Evolutionary conservation across 148 eudicot species (phyloP), one percentile per base, ranked within the genome.

Genomic region (Heliosperma pusillum): DNA sequence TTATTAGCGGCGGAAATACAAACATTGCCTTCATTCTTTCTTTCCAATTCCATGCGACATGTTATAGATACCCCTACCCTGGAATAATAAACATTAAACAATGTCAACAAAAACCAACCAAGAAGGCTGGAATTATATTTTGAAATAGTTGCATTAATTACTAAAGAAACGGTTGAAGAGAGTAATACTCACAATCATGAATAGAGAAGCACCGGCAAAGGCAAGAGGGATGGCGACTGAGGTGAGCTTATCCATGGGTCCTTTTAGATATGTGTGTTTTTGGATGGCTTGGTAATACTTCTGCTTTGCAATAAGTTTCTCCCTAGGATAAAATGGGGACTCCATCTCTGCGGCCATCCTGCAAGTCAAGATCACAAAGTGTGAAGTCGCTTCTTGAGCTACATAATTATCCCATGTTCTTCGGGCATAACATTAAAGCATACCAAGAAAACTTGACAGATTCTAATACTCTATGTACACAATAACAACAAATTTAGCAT

Each of bases 41-140:
- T 93, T 93, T 70, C 97, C 96, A 29, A 91, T 87, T 57, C 97
- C 97, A 80, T 91, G 93, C 71, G 97, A 93, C 98, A 93, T 89
- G 74, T 93, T 93, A 75, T 89, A 91, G 86, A 91, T 87, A 62
- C 93, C 97, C 75, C 74, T 86, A 12, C 82, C 93, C 98, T 91
- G 87, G 25, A 76, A 13, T 11, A 42, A 70, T 65, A 21, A 13
- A 62, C 53, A 40, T 56, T 7, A 21, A 16, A 50, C 15, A 50
- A 70, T 15, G 17, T 69, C 72, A 69, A 69, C 70, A 19, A 36
- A 1, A 25, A 30, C 29, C 50, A 40, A 29, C 59, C 30, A 72
- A 56, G 69, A 76, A 53, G 45, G 29, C 4, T 13, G 3, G 30
- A 45, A 19, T 1, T 27, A 60, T 12, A 50, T 50, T 50, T 50